Percentiles rank a stretch among this genome's conserved stretches.
phyloP scores from a whole-genome alignment of 345 rosid species.

The Alliaria petiolata region DNA sequence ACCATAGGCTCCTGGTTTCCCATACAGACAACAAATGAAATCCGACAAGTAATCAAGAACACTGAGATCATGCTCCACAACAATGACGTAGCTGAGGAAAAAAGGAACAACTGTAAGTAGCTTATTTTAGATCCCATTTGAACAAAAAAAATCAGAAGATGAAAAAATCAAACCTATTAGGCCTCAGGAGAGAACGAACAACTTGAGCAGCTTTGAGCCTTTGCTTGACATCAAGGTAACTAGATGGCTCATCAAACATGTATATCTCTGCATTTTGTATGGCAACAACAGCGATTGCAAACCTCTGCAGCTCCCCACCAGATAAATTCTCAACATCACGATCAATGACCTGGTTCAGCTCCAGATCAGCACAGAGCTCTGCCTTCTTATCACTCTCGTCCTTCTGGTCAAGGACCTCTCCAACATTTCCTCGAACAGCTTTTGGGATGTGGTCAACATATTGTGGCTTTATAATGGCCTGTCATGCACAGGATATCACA shows the following conservation, averaged over 20 bases:
- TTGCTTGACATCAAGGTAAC: conserved; percentile 99
- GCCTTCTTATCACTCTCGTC: conserved; percentile 79
- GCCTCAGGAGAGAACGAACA: conserved; percentile 79
- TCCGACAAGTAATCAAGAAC: conserved; percentile 96
- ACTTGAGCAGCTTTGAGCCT: conserved; percentile 99
- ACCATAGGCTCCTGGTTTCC: conserved; percentile 99
- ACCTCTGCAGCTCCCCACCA: conserved; percentile 98
- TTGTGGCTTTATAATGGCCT: conserved; percentile 99
- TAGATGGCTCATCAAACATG: conserved; percentile 99
- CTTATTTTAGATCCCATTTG: not conserved
- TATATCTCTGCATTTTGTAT: conserved; percentile 97
- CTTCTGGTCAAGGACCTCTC: conserved; percentile 89
- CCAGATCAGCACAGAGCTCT: conserved; percentile 74
- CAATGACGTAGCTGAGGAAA: conserved; percentile 82
- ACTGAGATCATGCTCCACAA: conserved; percentile 98
- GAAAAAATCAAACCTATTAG: conserved; percentile 57
- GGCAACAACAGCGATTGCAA: conserved; percentile 95
- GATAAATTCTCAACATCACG: conserved; percentile 90
- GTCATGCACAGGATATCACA: conserved; percentile 12
- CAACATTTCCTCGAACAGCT: conserved; percentile 93
- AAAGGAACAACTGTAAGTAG: not conserved
- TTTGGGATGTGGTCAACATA: conserved; percentile 97
- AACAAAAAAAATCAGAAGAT: not conserved
- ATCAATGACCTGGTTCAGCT: conserved; percentile 91
- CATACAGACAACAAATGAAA: conserved; percentile 95